Conservation (phyloP, 108 stramenopile genomes). For the Pseudonitzschia pungens region DNA sequence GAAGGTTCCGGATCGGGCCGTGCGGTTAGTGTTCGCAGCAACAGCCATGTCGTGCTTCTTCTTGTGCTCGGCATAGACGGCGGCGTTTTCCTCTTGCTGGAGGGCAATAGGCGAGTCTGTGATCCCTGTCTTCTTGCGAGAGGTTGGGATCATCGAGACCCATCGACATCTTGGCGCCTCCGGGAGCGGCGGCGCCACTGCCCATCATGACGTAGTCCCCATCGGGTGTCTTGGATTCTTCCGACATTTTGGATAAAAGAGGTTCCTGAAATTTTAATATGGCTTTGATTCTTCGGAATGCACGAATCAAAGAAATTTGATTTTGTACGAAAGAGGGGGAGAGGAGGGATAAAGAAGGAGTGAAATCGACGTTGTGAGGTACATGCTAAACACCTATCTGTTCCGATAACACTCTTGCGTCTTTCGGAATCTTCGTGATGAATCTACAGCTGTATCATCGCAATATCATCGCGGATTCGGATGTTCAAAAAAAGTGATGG, state of each 20-base stretch:
- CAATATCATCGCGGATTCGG: too few relatives aligned
- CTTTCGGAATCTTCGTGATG: too few relatives aligned
- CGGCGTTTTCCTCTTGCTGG: constrained; percentile 90
- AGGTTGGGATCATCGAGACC: constrained; percentile 80
- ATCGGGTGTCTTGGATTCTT: constrained; percentile 85
- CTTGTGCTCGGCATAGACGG: constrained; percentile 76
- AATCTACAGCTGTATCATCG: too few relatives aligned
- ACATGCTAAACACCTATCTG: too few relatives aligned
- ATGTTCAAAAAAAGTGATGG: too few relatives aligned
- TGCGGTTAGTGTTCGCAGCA: constrained; percentile 70
- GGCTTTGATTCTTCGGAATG: neutral
- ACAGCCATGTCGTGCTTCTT: constrained; percentile 73
- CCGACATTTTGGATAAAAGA: constrained; percentile 53
- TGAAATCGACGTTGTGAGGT: neutral
- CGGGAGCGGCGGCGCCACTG: constrained; percentile 29
- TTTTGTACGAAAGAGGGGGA: neutral
- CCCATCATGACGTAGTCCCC: constrained; percentile 89
- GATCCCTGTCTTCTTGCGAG: constrained; percentile 85
- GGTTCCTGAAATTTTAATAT: neutral
- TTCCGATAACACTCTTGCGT: too few relatives aligned
- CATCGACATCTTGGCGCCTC: constrained; percentile 20
- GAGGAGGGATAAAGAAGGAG: neutral
- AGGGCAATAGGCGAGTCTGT: constrained; percentile 87
- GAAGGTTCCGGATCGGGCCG: constrained; percentile 71
- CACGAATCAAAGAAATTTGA: neutral